These are phyloP conservation scores for Clitoria ternatea DNA, from an alignment of 306 rosid genomes.

Conservation along the genomic window DNA sequence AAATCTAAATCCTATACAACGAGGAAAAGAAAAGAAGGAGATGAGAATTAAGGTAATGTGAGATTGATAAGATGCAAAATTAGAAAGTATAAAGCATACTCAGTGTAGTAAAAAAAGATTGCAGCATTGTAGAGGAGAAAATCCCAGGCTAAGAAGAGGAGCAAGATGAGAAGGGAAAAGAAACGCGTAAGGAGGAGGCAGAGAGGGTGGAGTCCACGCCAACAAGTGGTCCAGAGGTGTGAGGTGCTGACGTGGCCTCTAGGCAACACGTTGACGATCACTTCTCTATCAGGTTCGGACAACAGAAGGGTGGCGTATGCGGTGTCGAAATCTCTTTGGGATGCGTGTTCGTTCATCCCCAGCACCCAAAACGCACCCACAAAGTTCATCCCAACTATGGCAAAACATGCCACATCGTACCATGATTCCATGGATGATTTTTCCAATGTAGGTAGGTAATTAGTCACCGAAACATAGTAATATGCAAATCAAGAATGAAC, in stretches of 20 bases:
- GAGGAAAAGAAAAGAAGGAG: no score
- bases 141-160: constrained; percentile 48
- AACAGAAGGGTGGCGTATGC: constrained; percentile 44
- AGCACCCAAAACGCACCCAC: constrained; percentile 48
- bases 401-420: constrained; percentile 68
- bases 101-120: constrained; percentile 67
- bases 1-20: no score
- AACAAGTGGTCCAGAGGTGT: constrained; percentile 72
- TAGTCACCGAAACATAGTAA: no score
- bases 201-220: constrained; percentile 60
- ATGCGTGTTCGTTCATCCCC: constrained; percentile 41
- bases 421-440: constrained; percentile 47
- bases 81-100: constrained; percentile 34
- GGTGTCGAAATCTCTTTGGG: constrained; percentile 20
- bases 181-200: constrained; percentile 53
- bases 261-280: constrained; percentile 28
- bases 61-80: not conserved
- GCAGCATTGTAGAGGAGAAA: constrained; percentile 29
- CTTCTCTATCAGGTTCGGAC: constrained; percentile 31
- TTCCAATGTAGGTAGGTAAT: not conserved
- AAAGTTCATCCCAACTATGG: constrained; percentile 42
- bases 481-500: no score
- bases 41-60: no score
- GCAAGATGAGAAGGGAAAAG: constrained; percentile 40
- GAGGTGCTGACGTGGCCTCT: constrained; percentile 37